Evolutionary conservation across 805 yeast species (phyloP).

Genomic region (Kodamaea hsintzibuensis): DNA sequence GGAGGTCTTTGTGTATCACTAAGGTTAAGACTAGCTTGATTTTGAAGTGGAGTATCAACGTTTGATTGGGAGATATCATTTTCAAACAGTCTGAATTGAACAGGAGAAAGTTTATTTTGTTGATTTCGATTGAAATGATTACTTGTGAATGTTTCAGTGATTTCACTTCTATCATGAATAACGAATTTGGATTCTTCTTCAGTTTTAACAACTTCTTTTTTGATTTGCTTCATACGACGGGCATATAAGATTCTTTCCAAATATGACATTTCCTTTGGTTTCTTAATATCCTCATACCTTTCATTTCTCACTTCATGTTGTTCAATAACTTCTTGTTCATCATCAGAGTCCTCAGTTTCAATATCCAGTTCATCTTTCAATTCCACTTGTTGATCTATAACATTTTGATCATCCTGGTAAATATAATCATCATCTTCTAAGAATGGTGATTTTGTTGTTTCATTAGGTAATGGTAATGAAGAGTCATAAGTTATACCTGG

Average conservation of each 20-base stretch:
- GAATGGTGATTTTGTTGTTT: background rate
- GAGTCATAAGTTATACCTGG: background rate
- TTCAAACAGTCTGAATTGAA: background rate
- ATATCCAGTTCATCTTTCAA: background rate
- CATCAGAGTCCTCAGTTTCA: background rate
- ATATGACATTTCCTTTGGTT: constrained; percentile 6
- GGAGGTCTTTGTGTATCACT: background rate
- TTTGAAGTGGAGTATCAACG: background rate
- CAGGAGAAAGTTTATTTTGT: background rate
- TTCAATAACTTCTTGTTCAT: background rate
- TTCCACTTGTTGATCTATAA: background rate
- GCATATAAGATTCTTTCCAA: constrained; percentile 9
- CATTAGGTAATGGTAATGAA: background rate
- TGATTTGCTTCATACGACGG: constrained; percentile 1
- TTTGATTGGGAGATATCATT: background rate
- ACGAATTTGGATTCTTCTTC: constrained; percentile 1
- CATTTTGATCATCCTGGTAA: constrained; percentile 4
- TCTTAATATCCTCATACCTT: background rate
- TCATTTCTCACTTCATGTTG: background rate
- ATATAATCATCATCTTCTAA: background rate
- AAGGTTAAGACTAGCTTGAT: background rate
- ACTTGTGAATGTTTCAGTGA: background rate
- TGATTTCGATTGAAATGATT: background rate
- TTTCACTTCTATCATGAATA: constrained; percentile 3
- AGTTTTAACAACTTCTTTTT: background rate